Evolutionary conservation across 2,329 filamentous ascomycete species (phyloP).

Genomic region (Fusarium cicatricum): DNA sequence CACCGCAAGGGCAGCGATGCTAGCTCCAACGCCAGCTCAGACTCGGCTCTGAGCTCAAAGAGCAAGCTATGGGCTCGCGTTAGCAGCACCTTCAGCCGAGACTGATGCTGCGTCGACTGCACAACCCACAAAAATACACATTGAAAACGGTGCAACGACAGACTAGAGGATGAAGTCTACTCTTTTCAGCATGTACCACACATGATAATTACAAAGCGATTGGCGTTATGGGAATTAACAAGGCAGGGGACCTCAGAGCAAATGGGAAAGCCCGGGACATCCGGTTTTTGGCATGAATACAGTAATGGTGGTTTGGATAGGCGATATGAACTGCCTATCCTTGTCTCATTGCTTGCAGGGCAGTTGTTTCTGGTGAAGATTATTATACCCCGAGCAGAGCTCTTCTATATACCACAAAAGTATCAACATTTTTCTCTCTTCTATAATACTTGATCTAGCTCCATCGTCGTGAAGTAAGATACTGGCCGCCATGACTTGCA

Average conservation of each 20-base stretch:
- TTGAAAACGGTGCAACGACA: neutral
- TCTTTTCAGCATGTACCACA: conserved; percentile 1
- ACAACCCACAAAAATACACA: neutral
- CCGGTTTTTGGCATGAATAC: conserved; percentile 24
- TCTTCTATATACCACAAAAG: conserved; percentile 11
- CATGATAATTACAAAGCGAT: conserved; percentile 29
- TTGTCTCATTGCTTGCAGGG: conserved; percentile 33
- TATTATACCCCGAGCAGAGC: conserved; percentile 50
- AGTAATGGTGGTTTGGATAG: conserved; percentile 16
- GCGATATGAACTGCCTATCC: conserved; percentile 31
- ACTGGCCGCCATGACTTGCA: no score
- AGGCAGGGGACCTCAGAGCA: conserved; percentile 46
- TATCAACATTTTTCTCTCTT: no score
- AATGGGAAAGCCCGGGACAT: conserved; percentile 37
- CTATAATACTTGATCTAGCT: no score
- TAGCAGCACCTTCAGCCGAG: conserved; percentile 45
- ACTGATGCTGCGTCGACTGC: conserved; percentile 17
- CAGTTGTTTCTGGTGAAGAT: conserved; percentile 58
- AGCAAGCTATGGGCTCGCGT: conserved; percentile 47
- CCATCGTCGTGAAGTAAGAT: no score
- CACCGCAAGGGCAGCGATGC: conserved; percentile 55
- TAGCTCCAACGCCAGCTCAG: conserved; percentile 47
- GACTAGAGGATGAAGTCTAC: neutral
- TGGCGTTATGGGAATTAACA: conserved; percentile 38
- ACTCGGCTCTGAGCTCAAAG: conserved; percentile 49